A percentile compares a stretch with the other conserved stretches of the same genome.
phyloP scores from a whole-genome alignment of 345 rosid species.

The Eucalyptus brandiana region DNA sequence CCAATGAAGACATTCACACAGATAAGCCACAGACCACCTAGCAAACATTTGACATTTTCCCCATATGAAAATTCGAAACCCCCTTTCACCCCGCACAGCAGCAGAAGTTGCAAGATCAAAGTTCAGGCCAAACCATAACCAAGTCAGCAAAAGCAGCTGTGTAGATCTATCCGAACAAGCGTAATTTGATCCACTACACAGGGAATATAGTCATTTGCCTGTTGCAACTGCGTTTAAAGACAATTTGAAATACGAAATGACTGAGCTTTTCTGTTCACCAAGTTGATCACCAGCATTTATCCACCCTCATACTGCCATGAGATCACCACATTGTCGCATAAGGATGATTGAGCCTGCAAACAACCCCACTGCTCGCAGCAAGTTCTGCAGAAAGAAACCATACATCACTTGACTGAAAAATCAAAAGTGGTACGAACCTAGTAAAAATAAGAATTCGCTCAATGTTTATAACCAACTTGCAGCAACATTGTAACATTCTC shows the following conservation, averaged over 20 bases:
- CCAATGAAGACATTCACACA: background rate
- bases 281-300: background rate
- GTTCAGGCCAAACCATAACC: background rate
- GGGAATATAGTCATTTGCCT: background rate
- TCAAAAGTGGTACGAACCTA: background rate
- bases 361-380: slow-evolving; percentile 52
- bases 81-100: background rate
- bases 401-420: background rate
- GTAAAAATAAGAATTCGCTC: background rate
- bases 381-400: slow-evolving; percentile 34
- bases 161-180: background rate
- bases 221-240: background rate
- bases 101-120: background rate
- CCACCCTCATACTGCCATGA: slow-evolving; percentile 48
- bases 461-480: background rate
- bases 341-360: slow-evolving; percentile 69
- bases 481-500: background rate
- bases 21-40: background rate
- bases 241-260: background rate
- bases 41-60: background rate
- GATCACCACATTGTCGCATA: slow-evolving; percentile 81
- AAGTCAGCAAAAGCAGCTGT: background rate
- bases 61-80: background rate
- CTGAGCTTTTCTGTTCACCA: background rate
- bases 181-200: background rate